A percentile compares a stretch with the other conserved stretches of the same genome.
Conservation (phyloP, 371 early-diverging fungal genomes). For the Mortierella sp. region DNA sequence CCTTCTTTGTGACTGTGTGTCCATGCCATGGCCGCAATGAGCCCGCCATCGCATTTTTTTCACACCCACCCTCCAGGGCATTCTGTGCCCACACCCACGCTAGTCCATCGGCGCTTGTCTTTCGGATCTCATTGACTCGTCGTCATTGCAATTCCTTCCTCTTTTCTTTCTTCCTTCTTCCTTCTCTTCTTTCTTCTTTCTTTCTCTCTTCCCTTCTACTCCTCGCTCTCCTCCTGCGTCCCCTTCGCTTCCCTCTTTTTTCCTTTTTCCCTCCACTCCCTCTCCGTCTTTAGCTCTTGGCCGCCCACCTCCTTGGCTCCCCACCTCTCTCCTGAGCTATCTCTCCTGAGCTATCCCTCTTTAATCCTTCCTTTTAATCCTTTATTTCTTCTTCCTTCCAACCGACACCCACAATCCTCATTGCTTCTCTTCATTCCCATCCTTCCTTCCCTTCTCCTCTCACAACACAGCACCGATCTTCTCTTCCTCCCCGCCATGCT, state of each 20-base stretch:
- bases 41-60: too few relatives aligned
- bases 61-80: not conserved
- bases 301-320: not conserved
- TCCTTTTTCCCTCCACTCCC: too few relatives aligned
- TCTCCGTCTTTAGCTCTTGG: not conserved
- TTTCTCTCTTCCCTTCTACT: not conserved
- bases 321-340: not conserved
- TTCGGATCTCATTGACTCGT: not conserved
- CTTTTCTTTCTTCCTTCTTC: not conserved
- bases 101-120: too few relatives aligned
- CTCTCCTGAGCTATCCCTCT: not conserved
- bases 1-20: not conserved
- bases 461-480: slow-evolving; percentile 1
- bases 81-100: not conserved
- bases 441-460: not conserved
- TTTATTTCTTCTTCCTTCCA: not conserved
- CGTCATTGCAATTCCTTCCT: not conserved
- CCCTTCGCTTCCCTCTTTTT: not conserved
- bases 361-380: not conserved
- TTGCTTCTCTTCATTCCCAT: not conserved
- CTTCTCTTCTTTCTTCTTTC: not conserved
- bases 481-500: slow-evolving; percentile 18
- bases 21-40: not conserved
- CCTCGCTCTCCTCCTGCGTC: slow-evolving; percentile 1
- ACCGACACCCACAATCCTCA: not conserved